Evolutionary conservation across 495 filamentous ascomycete genomes (phyloP).

Genomic region (Tuber calosporum): DNA sequence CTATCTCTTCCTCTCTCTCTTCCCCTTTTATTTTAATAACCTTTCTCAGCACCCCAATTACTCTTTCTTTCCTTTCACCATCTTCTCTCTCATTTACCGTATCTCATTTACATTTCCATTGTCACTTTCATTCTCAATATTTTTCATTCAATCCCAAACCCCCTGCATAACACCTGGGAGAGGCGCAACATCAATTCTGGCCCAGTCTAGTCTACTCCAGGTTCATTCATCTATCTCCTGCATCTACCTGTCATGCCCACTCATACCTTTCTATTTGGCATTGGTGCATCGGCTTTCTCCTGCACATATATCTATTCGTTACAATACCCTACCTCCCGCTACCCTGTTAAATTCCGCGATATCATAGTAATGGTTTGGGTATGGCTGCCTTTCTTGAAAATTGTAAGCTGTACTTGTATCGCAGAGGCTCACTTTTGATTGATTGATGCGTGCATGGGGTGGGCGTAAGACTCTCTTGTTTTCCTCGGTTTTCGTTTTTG

Average conservation of each 20-base stretch:
- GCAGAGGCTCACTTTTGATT: conserved; percentile 1
- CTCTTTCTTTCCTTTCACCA: background rate
- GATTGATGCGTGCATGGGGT: conserved; percentile 4
- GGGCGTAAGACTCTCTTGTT: background rate
- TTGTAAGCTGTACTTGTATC: conserved; percentile 2
- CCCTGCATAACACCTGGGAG: background rate
- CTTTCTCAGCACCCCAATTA: background rate
- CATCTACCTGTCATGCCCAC: background rate
- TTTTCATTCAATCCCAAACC: background rate
- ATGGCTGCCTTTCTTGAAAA: background rate
- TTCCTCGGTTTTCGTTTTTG: conserved; percentile 1
- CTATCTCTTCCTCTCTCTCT: background rate
- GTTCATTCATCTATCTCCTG: background rate
- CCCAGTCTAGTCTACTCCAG: background rate
- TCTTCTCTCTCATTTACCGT: background rate
- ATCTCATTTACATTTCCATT: background rate
- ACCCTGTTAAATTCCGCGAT: conserved; percentile 2
- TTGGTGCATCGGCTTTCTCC: background rate
- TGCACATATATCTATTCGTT: background rate
- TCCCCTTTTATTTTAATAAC: background rate
- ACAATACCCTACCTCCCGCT: background rate
- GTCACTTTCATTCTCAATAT: background rate
- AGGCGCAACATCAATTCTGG: background rate
- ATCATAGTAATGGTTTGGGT: background rate
- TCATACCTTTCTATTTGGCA: background rate